Evolutionary conservation across 1,139 yeast genomes (phyloP).

Genomic region (Nakaseomyces glabratus): DNA sequence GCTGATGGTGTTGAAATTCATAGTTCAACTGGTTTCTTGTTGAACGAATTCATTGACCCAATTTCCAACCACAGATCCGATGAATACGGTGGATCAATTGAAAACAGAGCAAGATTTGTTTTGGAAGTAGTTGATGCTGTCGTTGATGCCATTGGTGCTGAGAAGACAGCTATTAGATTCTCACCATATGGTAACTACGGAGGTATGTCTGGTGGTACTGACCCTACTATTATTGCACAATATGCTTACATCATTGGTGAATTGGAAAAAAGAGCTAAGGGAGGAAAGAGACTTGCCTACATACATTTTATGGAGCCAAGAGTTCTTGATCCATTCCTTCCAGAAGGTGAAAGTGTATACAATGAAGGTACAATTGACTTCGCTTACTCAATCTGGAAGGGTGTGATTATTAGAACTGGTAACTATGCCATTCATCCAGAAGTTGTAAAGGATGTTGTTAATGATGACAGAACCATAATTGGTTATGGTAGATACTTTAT

Average conservation of each 20-base stretch:
- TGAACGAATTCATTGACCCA: conserved; percentile 35
- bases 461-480: conserved; percentile 34
- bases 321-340: conserved; percentile 19
- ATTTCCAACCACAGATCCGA: conserved; percentile 34
- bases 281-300: conserved; percentile 37
- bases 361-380: conserved; percentile 20
- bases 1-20: conserved; percentile 36
- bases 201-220: conserved; percentile 30
- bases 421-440: conserved; percentile 24
- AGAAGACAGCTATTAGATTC: conserved; percentile 30
- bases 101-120: conserved; percentile 31
- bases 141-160: conserved; percentile 24
- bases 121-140: conserved; percentile 30
- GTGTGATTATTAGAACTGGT: conserved; percentile 36
- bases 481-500: conserved; percentile 42
- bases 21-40: conserved; percentile 30
- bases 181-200: conserved; percentile 32
- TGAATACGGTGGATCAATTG: conserved; percentile 37
- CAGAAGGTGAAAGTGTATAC: conserved; percentile 11
- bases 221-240: conserved; percentile 22
- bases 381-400: conserved; percentile 33
- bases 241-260: conserved; percentile 29
- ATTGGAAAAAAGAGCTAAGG: conserved; percentile 28
- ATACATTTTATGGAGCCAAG: conserved; percentile 41
- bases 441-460: conserved; percentile 24